These are phyloP conservation scores for Moesziomyces antarcticus DNA, from an alignment of 1,284 basidiomycete species.

Conservation along the genomic window DNA sequence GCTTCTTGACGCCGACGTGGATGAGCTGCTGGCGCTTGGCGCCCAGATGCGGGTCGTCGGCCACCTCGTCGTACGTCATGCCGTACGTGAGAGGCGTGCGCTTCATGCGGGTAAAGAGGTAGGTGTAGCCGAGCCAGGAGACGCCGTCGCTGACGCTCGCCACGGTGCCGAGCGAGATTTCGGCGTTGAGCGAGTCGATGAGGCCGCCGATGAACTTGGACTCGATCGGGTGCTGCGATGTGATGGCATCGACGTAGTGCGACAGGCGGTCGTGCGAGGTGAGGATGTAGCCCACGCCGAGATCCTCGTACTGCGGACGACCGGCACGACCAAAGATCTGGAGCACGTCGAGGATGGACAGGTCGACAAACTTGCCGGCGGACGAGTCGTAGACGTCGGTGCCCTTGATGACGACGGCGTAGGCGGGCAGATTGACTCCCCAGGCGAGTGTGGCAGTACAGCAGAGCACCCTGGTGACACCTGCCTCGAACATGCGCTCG, in stretches of 20 bases:
- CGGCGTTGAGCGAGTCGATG: constrained; percentile 92
- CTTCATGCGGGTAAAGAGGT: constrained; percentile 93
- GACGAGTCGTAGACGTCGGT: constrained; percentile 83
- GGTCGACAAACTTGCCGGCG: constrained; percentile 79
- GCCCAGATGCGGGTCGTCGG: constrained; percentile 82
- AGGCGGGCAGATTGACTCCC: constrained; percentile 99
- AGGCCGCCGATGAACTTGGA: constrained; percentile 87
- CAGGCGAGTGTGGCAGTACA: constrained; percentile 98
- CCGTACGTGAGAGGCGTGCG: constrained; percentile 90
- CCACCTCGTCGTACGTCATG: constrained; percentile 79
- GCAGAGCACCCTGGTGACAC: constrained; percentile 91
- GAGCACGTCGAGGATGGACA: constrained; percentile 93
- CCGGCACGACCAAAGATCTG: constrained; percentile 97
- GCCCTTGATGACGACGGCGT: constrained; percentile 96
- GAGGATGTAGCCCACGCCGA: constrained; percentile 96
- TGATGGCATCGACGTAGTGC: constrained; percentile 90
- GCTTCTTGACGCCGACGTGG: constrained; percentile 76
- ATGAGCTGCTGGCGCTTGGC: constrained; percentile 81
- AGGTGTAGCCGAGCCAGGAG: constrained; percentile 97
- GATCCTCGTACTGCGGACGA: constrained; percentile 91
- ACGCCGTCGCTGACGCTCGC: constrained; percentile 87
- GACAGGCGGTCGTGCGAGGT: constrained; percentile 91
- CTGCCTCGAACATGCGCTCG: constrained; percentile 92
- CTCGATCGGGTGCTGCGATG: constrained; percentile 92
- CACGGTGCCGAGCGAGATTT: constrained; percentile 94